Conservation (phyloP, 176 grass and related monocot species). For the Musa troglodytarum region DNA sequence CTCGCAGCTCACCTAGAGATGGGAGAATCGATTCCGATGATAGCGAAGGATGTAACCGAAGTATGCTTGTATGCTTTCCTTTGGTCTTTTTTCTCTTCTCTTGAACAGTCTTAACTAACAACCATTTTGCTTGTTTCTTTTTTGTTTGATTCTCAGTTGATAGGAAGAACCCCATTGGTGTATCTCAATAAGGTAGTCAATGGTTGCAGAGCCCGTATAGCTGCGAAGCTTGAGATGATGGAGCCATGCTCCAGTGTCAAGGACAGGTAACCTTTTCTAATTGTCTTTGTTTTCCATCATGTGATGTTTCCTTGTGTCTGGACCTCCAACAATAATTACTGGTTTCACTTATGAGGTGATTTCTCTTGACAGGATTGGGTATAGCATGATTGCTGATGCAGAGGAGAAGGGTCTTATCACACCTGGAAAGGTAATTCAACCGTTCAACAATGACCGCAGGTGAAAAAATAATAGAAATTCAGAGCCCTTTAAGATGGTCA, state of each 20-base stretch:
- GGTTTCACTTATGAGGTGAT: slow-evolving; percentile 1
- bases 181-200: slow-evolving; percentile 41
- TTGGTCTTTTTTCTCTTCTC: not conserved
- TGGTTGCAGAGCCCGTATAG: slow-evolving; percentile 33
- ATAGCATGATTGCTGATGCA: slow-evolving; percentile 39
- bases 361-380: slow-evolving; percentile 28
- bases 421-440: slow-evolving; percentile 29
- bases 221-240: slow-evolving; percentile 49
- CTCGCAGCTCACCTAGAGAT: slow-evolving; percentile 18
- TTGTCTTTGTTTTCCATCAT: slow-evolving; percentile 10
- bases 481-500: not conserved
- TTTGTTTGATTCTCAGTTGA: slow-evolving; percentile 22
- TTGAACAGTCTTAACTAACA: not conserved
- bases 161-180: slow-evolving; percentile 43
- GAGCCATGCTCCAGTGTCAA: slow-evolving; percentile 52
- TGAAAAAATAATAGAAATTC: not conserved
- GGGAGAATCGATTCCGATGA: slow-evolving; percentile 14
- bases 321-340: not conserved
- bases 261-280: slow-evolving; percentile 27
- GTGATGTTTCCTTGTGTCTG: not conserved
- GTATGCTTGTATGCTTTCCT: slow-evolving; percentile 8
- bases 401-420: slow-evolving; percentile 38
- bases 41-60: slow-evolving; percentile 39
- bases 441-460: not conserved
- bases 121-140: slow-evolving; percentile 1